Evolutionary conservation across 129 eudicot species (phyloP).

Genomic region (Flaveria ramosissima): DNA sequence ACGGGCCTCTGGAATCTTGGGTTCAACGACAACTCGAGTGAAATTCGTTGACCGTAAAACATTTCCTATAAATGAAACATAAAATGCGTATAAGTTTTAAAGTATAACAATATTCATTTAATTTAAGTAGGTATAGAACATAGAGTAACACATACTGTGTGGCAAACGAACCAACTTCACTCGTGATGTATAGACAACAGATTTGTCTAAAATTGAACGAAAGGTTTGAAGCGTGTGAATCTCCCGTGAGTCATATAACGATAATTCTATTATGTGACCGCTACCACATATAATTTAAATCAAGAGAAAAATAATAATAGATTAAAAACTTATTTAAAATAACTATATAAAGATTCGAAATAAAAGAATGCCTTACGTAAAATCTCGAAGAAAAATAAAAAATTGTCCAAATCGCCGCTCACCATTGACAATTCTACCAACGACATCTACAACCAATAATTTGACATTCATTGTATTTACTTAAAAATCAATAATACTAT

Average conservation of each 20-base stretch:
- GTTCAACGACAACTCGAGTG: background rate
- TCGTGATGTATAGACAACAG: too few relatives aligned
- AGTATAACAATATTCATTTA: background rate
- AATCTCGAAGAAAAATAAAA: too few relatives aligned
- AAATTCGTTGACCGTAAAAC: background rate
- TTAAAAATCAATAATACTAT: too few relatives aligned
- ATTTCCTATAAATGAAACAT: background rate
- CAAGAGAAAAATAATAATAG: too few relatives aligned
- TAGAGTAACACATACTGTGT: background rate
- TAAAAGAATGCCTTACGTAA: too few relatives aligned
- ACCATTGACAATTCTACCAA: too few relatives aligned
- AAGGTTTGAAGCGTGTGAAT: background rate
- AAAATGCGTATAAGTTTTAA: background rate
- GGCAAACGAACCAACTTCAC: too few relatives aligned
- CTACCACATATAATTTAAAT: background rate
- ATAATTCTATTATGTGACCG: background rate
- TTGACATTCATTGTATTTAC: too few relatives aligned
- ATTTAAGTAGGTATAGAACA: background rate
- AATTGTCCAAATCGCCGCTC: too few relatives aligned
- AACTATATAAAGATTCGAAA: too few relatives aligned
- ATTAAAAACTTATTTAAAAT: too few relatives aligned
- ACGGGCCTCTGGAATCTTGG: background rate
- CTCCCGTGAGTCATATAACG: background rate
- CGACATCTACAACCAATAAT: too few relatives aligned
- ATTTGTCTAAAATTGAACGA: background rate